Evolutionary conservation across 345 rosid species (phyloP).

Genomic region (Salix koriyanagi): DNA sequence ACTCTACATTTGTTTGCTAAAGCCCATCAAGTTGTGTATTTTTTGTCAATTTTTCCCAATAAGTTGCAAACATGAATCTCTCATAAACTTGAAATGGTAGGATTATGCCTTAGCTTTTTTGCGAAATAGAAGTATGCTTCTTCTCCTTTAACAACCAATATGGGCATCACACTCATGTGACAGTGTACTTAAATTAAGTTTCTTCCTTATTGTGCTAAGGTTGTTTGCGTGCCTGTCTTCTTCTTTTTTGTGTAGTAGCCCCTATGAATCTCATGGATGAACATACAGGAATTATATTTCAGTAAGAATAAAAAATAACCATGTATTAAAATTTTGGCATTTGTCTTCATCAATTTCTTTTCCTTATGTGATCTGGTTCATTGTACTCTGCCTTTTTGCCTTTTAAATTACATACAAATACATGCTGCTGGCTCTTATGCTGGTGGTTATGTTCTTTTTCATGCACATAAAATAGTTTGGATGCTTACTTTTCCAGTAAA

Average conservation of each 20-base stretch:
- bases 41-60: not conserved
- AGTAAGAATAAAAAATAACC: not conserved
- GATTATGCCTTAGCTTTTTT: not conserved
- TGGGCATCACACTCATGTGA: not conserved
- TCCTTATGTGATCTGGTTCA: not conserved
- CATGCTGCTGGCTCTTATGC: not conserved
- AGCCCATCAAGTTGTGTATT: too few relatives aligned
- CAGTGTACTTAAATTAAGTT: not conserved
- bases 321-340: not conserved
- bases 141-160: not conserved
- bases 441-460: not conserved
- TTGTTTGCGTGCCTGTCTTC: not conserved
- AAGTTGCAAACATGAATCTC: not conserved
- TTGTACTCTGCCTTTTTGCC: not conserved
- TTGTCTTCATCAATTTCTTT: not conserved
- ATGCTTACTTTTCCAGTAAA: not conserved
- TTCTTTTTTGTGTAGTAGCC: not conserved
- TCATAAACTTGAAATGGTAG: not conserved
- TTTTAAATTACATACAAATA: not conserved
- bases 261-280: not conserved
- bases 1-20: too few relatives aligned
- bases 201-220: not conserved
- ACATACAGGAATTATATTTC: not conserved
- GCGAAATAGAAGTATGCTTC: too few relatives aligned
- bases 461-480: not conserved